Evolutionary conservation across 2,329 filamentous ascomycete species (phyloP).

Genomic region (Aspergillus udagawae): DNA sequence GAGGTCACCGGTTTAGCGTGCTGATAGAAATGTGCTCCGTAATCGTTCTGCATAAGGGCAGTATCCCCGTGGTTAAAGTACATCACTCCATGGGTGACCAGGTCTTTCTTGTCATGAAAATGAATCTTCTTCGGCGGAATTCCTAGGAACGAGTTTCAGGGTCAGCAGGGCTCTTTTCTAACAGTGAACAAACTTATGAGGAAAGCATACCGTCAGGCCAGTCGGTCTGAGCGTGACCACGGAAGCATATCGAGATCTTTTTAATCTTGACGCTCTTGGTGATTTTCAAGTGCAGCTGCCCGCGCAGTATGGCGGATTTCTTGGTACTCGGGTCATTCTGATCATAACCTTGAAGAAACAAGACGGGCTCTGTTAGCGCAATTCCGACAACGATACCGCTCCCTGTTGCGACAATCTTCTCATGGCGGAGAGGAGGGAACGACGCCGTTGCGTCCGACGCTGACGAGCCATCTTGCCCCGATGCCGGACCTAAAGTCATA

Average conservation of each 20-base stretch:
- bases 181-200: not conserved
- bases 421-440: slow-evolving; percentile 38
- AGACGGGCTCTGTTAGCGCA: slow-evolving; percentile 45
- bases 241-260: slow-evolving; percentile 79
- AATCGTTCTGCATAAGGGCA: slow-evolving; percentile 51
- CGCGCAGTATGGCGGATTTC: slow-evolving; percentile 78
- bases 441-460: slow-evolving; percentile 24
- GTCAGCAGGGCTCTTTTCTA: slow-evolving; percentile 3
- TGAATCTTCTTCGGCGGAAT: slow-evolving; percentile 85
- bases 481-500: slow-evolving; percentile 18
- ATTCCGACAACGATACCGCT: slow-evolving; percentile 46
- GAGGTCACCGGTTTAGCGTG: slow-evolving; percentile 41
- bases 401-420: slow-evolving; percentile 47
- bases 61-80: slow-evolving; percentile 70
- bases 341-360: slow-evolving; percentile 49
- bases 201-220: slow-evolving; percentile 74
- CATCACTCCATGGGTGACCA: slow-evolving; percentile 83
- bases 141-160: slow-evolving; percentile 42
- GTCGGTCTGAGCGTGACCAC: slow-evolving; percentile 80
- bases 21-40: slow-evolving; percentile 61
- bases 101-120: slow-evolving; percentile 74
- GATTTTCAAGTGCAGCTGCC: slow-evolving; percentile 74
- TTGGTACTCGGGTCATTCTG: slow-evolving; percentile 51
- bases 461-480: slow-evolving; percentile 16
- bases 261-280: slow-evolving; percentile 92